Evolutionary conservation across 2,329 filamentous ascomycete genomes (phyloP).

Genomic region (Paecilomyces variotii): DNA sequence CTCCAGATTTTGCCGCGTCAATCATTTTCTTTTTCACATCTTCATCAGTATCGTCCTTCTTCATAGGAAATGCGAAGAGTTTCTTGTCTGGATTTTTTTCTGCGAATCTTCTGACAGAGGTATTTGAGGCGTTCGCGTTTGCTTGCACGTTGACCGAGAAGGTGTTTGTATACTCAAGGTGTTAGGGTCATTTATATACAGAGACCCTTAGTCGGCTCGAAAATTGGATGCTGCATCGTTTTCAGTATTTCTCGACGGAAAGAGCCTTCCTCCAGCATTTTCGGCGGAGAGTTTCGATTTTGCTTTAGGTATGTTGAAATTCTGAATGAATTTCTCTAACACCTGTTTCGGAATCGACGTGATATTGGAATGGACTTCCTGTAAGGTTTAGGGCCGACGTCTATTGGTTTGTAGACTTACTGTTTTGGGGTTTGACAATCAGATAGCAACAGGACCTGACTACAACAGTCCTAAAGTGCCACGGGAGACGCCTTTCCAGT

Average conservation of each 20-base stretch:
- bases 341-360: too few species aligned
- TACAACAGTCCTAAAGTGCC: too few species aligned
- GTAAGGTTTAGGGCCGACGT: too few species aligned
- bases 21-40: slow-evolving; percentile 2
- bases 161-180: slow-evolving; percentile 1
- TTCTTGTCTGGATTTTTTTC: slow-evolving; percentile 3
- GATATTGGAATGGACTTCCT: too few species aligned
- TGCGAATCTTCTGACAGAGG: slow-evolving; percentile 2
- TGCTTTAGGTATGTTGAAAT: too few species aligned
- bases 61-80: slow-evolving; percentile 1
- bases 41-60: background rate
- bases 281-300: too few species aligned
- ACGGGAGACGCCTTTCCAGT: too few species aligned
- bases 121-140: slow-evolving; percentile 1
- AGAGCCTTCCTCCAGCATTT: background rate
- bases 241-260: background rate
- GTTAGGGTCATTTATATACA: background rate
- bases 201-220: slow-evolving; percentile 1
- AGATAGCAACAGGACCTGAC: too few species aligned
- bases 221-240: slow-evolving; percentile 1
- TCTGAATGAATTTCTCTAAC: too few species aligned
- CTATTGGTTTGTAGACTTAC: too few species aligned
- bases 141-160: slow-evolving; percentile 2
- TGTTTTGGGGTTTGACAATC: too few species aligned
- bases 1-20: background rate